Evolutionary conservation across 106 monocot species (phyloP), one percentile per base, ranked within the genome.

Genomic region (Allium cepa): DNA sequence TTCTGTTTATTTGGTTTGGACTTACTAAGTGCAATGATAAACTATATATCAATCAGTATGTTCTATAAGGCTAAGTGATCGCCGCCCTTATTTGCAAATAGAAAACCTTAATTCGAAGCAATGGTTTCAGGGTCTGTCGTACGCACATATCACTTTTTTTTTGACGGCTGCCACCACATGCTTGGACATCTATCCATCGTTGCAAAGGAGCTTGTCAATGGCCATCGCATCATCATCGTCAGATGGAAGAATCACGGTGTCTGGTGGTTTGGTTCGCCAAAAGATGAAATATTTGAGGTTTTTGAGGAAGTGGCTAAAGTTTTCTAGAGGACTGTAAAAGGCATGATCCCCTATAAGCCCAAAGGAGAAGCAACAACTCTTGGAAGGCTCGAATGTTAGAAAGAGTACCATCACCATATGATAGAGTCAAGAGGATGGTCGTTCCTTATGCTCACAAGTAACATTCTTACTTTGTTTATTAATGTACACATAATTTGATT

Each of bases 271-370:
- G 53, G 91, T 95, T 53, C 79, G 94, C 2, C 90, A 95, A 91
- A 95, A 80, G 90, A 90, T 95, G 94, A 95, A 95, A 76, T 95
- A 79, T 77, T 81, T 83, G 11, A 75, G 90, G n/a, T 91, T 95
- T 67, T 85, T 91, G 59, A 73, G 91, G 46, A 90, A 95, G 85
- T 63, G 94, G 56, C 90, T 95, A 90, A 95, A 95, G 72, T 95
- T 69, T 83, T 95, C 50, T 90, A 85, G 90, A 74, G 87, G 52
- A 88, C 94, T 28, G 79, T 95, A 69, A 84, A 85, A 15, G 94
- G 94, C 59, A 95, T 91, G 88, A 88, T 88, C 26, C 94, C 91
- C 4, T 88, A 91, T 79, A 91, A 91, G 79, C 91, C 91, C 4
- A 95, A 95, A 81, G 78, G 91, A 7, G 91, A 90, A 14, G 91